phyloP scores from a whole-genome alignment of 768 basidiomycete species.

The Butyriboletus loyo region DNA sequence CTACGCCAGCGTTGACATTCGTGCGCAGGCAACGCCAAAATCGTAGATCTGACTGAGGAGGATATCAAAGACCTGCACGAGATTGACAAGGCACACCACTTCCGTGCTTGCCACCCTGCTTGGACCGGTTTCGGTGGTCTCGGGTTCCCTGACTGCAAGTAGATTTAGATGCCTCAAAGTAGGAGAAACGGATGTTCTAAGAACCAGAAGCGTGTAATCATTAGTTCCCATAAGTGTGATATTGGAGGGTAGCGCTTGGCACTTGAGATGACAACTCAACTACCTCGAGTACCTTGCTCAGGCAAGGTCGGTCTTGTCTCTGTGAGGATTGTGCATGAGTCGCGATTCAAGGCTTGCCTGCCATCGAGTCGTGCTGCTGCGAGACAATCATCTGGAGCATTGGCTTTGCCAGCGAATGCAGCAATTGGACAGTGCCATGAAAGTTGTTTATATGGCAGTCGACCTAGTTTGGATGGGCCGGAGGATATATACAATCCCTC shows the following conservation, averaged over 20 bases:
- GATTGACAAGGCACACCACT: constrained; percentile 60
- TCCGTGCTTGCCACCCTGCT: constrained; percentile 61
- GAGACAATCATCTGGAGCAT: neutral
- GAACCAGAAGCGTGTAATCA: neutral
- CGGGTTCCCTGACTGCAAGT: constrained; percentile 57
- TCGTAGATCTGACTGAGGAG: constrained; percentile 59
- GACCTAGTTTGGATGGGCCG: constrained; percentile 1
- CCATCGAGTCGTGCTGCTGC: neutral
- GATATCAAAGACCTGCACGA: constrained; percentile 56
- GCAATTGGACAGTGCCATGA: neutral
- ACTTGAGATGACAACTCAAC: neutral
- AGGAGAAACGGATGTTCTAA: neutral
- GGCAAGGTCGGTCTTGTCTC: constrained; percentile 10
- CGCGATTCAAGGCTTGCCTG: neutral
- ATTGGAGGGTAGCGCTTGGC: neutral
- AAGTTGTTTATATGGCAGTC: constrained; percentile 1
- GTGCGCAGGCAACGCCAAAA: constrained; percentile 49
- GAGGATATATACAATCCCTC: constrained; percentile 4
- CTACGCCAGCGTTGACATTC: neutral
- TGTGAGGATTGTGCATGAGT: neutral
- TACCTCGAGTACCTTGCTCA: neutral
- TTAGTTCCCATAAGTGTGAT: neutral
- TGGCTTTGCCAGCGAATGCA: neutral
- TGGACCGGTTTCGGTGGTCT: constrained; percentile 64
- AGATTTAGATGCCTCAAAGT: neutral